A percentile compares a stretch with the other conserved stretches of the same genome.
These are phyloP conservation scores for Trichoderma sp. DNA, from an alignment of 2,329 filamentous ascomycete genomes.

Conservation along the genomic window DNA sequence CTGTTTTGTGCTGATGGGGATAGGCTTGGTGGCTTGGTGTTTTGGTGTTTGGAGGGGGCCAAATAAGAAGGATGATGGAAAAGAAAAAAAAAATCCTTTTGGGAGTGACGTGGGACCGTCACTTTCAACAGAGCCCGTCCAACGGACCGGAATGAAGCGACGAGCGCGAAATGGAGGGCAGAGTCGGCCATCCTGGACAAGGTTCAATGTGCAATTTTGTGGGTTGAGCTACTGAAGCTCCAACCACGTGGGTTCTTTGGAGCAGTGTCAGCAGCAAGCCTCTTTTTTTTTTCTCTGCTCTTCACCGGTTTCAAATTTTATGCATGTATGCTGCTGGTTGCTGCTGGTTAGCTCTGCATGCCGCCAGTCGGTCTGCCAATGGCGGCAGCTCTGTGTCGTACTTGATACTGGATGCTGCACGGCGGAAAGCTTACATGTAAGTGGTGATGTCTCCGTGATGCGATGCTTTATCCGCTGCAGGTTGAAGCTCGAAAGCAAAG, in stretches of 20 bases:
- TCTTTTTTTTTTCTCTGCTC: not conserved
- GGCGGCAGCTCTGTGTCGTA: not conserved
- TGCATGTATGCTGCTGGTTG: constrained; percentile 6
- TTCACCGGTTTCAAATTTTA: constrained; percentile 13
- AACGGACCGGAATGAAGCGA: not conserved
- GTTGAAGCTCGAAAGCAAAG: not conserved
- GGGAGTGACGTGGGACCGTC: not conserved
- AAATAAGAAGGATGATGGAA: not conserved
- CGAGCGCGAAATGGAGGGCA: constrained; percentile 11
- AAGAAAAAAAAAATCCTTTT: not conserved
- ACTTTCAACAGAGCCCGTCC: not conserved
- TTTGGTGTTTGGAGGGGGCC: not conserved
- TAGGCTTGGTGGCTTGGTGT: not conserved
- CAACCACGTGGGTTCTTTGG: constrained; percentile 17
- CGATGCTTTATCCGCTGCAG: not conserved
- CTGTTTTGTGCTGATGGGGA: not conserved
- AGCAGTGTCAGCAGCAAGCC: constrained; percentile 11
- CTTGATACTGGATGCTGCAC: not conserved
- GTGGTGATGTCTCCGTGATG: not conserved
- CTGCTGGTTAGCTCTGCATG: not conserved
- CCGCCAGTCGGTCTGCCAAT: constrained; percentile 4
- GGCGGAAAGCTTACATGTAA: not conserved
- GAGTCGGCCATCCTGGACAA: not conserved
- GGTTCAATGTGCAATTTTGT: constrained; percentile 8
- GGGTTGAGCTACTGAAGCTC: constrained; percentile 1